Conservation (phyloP, 371 early-diverging fungal genomes). For the Phascolomyces articulosus region DNA sequence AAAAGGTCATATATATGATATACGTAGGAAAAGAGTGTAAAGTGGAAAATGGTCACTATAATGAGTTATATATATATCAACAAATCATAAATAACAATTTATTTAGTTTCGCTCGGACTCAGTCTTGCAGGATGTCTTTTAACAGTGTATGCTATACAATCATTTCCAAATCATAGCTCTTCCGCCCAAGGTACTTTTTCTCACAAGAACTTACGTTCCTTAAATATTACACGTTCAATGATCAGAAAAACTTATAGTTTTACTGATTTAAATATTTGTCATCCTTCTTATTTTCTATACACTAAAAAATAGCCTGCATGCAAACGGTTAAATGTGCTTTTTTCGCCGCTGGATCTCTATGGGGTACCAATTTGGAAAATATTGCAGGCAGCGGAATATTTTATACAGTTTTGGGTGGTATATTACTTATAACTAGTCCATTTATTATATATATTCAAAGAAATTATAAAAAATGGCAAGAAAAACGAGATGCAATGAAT, state of each 20-base stretch:
- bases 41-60: no score
- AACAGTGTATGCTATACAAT: not conserved
- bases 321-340: not conserved
- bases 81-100: not conserved
- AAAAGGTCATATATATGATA: no score
- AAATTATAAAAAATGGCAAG: not conserved
- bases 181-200: slow-evolving; percentile 3
- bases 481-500: no score
- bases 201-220: no score
- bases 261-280: no score
- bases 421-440: not conserved
- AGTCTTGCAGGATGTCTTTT: not conserved
- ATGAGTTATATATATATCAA: no score
- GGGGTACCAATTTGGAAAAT: not conserved
- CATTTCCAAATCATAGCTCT: not conserved
- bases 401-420: not conserved
- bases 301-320: not conserved
- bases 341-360: not conserved
- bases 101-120: not conserved
- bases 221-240: no score
- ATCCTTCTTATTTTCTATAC: no score
- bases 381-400: not conserved
- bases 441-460: not conserved
- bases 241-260: no score
- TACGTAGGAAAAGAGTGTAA: no score